Conservation (phyloP, 768 basidiomycete species). For the Glaciozyma antarctica region DNA sequence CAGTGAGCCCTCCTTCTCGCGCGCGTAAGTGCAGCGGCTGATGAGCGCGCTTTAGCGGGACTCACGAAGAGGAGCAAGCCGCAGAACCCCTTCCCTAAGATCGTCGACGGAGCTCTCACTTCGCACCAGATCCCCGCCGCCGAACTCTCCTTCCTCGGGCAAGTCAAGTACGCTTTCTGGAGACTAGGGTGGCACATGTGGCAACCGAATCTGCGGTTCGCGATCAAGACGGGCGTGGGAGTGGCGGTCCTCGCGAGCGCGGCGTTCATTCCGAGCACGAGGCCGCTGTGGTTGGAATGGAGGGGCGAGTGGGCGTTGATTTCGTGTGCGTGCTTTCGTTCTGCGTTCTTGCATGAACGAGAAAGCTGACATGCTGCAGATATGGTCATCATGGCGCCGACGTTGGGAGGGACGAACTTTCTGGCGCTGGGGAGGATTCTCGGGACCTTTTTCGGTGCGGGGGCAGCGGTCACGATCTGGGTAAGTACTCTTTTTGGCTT, state of each 20-base stretch:
- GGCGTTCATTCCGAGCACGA: constrained; percentile 58
- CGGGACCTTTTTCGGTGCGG: constrained; percentile 62
- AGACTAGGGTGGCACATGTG: constrained; percentile 61
- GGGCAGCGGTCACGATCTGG: constrained; percentile 3
- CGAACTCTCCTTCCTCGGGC: background rate
- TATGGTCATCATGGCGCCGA: constrained; percentile 67
- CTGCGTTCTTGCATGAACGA: background rate
- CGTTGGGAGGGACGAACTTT: constrained; percentile 87
- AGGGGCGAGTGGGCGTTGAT: constrained; percentile 94
- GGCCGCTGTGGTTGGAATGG: constrained; percentile 68
- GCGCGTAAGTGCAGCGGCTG: constrained; percentile 25
- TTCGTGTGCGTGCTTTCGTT: constrained; percentile 50
- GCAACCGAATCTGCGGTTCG: constrained; percentile 73
- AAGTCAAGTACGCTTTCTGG: constrained; percentile 22
- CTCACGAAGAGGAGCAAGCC: constrained; percentile 7
- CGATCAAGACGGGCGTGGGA: constrained; percentile 59
- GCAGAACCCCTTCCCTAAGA: constrained; percentile 24
- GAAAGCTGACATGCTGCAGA: constrained; percentile 38
- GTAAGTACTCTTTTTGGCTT: background rate
- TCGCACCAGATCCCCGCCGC: constrained; percentile 11
- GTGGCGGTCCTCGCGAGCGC: constrained; percentile 73
- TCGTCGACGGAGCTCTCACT: constrained; percentile 22
- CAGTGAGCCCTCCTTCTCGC: constrained; percentile 16
- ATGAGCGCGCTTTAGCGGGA: background rate
- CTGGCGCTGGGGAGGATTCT: constrained; percentile 70